A percentile compares a stretch with the other conserved stretches of the same genome.
Conservation (phyloP, 2,329 filamentous ascomycete species). For the Fusarium sp. region DNA sequence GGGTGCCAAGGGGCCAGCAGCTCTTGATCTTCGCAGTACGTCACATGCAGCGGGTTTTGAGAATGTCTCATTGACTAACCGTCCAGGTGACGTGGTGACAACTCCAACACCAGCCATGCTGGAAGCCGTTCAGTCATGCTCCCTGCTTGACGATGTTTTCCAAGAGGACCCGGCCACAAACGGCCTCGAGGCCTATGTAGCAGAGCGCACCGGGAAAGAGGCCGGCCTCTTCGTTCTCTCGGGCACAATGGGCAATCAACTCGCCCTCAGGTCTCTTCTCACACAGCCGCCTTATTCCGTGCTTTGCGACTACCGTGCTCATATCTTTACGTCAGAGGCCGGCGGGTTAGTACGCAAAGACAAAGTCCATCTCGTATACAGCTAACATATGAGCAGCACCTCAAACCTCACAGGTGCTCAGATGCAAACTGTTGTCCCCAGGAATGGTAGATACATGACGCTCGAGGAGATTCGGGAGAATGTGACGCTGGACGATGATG, state of each 20-base stretch:
- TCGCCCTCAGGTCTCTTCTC: conserved; percentile 81
- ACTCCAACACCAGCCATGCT: conserved; percentile 85
- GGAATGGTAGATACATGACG: conserved; percentile 77
- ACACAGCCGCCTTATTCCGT: conserved; percentile 82
- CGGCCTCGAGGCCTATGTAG: conserved; percentile 77
- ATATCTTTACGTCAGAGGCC: conserved; percentile 76
- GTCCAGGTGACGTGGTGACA: conserved; percentile 64
- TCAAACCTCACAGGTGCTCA: conserved; percentile 76
- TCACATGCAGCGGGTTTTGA: background rate
- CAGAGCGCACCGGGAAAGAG: conserved; percentile 77
- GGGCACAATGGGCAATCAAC: conserved; percentile 94
- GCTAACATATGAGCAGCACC: conserved; percentile 58
- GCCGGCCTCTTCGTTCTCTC: conserved; percentile 83
- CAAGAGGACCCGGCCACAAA: conserved; percentile 81
- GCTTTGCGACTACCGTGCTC: conserved; percentile 79
- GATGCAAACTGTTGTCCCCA: conserved; percentile 71
- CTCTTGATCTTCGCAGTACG: conserved; percentile 54
- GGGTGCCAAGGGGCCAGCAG: conserved; percentile 50
- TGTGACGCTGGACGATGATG: conserved; percentile 71
- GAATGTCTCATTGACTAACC: conserved; percentile 29
- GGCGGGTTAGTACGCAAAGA: conserved; percentile 59
- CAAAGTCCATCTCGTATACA: background rate
- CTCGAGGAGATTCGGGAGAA: conserved; percentile 77
- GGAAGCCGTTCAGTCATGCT: conserved; percentile 75
- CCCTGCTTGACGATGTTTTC: conserved; percentile 85